Percentiles rank a stretch among this genome's conserved stretches.
Conservation (phyloP, 441 rosid genomes). For the Codiaeum variegatum region DNA sequence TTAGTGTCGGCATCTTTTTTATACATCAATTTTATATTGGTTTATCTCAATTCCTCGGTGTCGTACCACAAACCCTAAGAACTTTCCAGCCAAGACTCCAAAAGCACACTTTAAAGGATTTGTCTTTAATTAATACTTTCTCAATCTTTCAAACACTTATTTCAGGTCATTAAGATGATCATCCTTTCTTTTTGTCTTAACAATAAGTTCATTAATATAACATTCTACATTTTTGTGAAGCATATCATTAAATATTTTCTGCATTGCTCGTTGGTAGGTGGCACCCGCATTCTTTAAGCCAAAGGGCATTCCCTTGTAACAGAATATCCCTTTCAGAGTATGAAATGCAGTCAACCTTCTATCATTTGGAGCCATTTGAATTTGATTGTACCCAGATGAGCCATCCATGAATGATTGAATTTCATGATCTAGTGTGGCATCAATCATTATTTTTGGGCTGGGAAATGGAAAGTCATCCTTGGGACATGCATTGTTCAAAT, state of each 20-base stretch:
- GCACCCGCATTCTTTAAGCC: too few species aligned
- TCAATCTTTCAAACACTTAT: not conserved
- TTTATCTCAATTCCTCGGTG: not conserved
- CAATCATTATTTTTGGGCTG: too few species aligned
- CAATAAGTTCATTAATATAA: not conserved
- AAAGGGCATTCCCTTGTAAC: not conserved
- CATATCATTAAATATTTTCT: not conserved
- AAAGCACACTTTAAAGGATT: not conserved
- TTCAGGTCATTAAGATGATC: not conserved
- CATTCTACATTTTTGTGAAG: not conserved
- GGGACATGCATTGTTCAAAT: too few species aligned
- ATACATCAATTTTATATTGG: not conserved
- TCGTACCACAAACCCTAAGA: not conserved
- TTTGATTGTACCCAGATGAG: not conserved
- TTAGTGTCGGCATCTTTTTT: not conserved
- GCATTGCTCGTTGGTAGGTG: not conserved
- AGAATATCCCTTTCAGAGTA: too few species aligned
- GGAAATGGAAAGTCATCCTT: too few species aligned
- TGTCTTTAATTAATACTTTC: not conserved
- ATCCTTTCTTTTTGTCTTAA: not conserved
- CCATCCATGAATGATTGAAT: too few species aligned
- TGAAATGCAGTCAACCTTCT: not conserved
- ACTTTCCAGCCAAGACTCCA: not conserved
- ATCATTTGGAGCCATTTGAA: not conserved
- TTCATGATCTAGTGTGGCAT: too few species aligned